phyloP scores from a whole-genome alignment of 768 basidiomycete species.

The Rhizopogon vulgaris region DNA sequence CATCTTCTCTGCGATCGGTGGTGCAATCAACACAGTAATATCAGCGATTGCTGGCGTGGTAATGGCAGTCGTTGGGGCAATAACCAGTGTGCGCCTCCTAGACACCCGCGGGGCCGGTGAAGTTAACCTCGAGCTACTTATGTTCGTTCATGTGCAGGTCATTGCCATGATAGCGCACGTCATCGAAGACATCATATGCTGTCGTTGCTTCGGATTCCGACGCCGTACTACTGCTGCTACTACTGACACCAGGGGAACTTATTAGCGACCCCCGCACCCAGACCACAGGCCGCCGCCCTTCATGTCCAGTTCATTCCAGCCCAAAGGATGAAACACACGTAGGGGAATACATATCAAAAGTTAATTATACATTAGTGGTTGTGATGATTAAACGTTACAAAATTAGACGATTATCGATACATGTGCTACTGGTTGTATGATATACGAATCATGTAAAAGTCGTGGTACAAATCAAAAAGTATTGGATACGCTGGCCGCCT shows the following conservation, averaged over 20 bases:
- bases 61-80: not conserved
- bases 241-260: not conserved
- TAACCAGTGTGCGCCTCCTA: not conserved
- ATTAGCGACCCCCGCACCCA: not conserved
- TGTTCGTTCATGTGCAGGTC: not conserved
- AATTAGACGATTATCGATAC: constrained; percentile 19
- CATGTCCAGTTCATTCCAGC: too few species aligned
- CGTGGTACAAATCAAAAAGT: constrained; percentile 5
- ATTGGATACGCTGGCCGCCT: not conserved
- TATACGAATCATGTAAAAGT: not conserved
- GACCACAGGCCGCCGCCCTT: not conserved
- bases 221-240: not conserved
- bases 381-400: not conserved
- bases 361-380: not conserved
- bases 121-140: not conserved
- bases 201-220: not conserved
- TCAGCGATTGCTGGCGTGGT: too few species aligned
- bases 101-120: not conserved
- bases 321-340: not conserved
- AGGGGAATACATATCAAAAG: not conserved
- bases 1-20: not conserved
- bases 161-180: not conserved
- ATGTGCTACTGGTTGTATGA: constrained; percentile 2
- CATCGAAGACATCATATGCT: not conserved
- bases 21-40: too few species aligned